phyloP scores from a whole-genome alignment of 192 early-diverging fungal genomes.

The Chytriomyces hyalinus region DNA sequence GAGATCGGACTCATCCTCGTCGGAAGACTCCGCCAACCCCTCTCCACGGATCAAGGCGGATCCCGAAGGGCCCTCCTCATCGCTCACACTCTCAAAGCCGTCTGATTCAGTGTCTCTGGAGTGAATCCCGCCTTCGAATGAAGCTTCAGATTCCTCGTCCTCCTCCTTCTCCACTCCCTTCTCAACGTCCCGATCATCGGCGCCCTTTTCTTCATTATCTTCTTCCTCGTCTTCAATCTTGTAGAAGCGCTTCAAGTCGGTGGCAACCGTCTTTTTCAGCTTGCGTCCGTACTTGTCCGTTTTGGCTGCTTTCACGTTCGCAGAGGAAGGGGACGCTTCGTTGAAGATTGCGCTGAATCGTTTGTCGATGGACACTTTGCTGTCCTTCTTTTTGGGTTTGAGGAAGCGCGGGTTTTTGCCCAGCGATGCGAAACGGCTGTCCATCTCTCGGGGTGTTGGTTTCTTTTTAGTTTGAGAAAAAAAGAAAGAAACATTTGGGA shows the following conservation, averaged over 20 bases:
- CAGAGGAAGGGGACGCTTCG: constrained; percentile 4
- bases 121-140: neutral
- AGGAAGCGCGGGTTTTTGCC: constrained; percentile 73
- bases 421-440: constrained; percentile 20
- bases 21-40: constrained; percentile 69
- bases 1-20: constrained; percentile 59
- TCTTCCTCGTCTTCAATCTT: constrained; percentile 66
- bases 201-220: constrained; percentile 37
- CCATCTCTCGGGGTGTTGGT: no score
- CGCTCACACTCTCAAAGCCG: constrained; percentile 43
- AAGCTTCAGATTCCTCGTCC: neutral
- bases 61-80: constrained; percentile 45
- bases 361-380: constrained; percentile 86
- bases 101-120: constrained; percentile 21
- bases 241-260: constrained; percentile 78
- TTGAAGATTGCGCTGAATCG: constrained; percentile 86
- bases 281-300: constrained; percentile 81
- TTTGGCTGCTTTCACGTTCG: constrained; percentile 52
- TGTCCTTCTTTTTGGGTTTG: constrained; percentile 76
- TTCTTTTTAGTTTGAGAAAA: no score
- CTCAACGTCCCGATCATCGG: constrained; percentile 43
- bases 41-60: constrained; percentile 84
- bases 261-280: constrained; percentile 50
- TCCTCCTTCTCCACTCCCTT: constrained; percentile 45
- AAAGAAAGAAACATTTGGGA: no score